Evolutionary conservation across 2,329 filamentous ascomycete species (phyloP), one percentile per base, ranked within the genome.

Genomic region (Ascosphaera aggregata): DNA sequence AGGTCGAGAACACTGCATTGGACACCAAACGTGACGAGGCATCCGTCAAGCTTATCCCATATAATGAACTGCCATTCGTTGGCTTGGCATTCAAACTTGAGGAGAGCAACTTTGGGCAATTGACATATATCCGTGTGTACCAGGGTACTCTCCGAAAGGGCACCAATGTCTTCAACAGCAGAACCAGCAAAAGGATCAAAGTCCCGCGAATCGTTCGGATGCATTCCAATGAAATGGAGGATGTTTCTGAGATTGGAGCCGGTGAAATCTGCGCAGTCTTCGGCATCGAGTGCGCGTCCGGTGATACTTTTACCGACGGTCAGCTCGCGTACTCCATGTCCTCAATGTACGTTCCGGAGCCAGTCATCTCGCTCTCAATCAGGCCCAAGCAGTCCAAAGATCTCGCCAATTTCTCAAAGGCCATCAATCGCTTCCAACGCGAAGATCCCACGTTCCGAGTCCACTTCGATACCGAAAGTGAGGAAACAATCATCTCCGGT

Each of bases 201-300:
- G 77, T 98, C 42, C 89, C 89, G 16, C 80, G 86, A 53, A 95
- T 98, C 51, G 89, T 98, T 44, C 82, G 89, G 45, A 98, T 98
- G 89, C 89, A 98, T 65, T 93, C 85, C 36, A 93, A 95, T 55
- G 89, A 98, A 54, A 93, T 98, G 86, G 89, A 98, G 58, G 89
- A 98, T 53, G 82, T 94, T 20, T 66, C 63, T 41, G 85, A 94
- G 57, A 78, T 98, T 45, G 82, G 85, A 39, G 86, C 89, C 40
- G 89, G 89, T 59, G 89, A 98, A 59, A 98, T 98, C 46, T 98
- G 89, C 55, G 89, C 89, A 43, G 89, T 98, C 42, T 98, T 98
- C 54, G 89, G 89, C 52, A 80, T 98, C 40, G 89, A 98, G 51
- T 98, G 89, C 57, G 85, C 89, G 27, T 95, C 86, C 34, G 89